Conservation (phyloP, 2,329 filamentous ascomycete genomes). For the Neofusicoccum kwambonambiense region DNA sequence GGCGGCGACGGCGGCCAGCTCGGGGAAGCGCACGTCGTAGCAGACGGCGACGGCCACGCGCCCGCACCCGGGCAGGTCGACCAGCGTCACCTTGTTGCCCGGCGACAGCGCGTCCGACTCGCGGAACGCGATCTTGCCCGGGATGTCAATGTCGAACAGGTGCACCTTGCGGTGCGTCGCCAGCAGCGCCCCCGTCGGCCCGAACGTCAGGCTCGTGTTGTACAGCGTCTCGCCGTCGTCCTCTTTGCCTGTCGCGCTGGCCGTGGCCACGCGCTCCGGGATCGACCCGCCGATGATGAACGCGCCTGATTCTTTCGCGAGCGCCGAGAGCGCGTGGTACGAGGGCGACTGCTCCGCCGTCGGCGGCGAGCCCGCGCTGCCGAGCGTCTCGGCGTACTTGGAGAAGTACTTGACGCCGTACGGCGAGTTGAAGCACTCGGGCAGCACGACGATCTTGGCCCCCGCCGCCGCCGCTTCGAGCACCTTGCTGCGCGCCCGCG, state of each 20-base stretch:
- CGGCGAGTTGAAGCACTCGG: conserved; percentile 98
- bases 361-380: conserved; percentile 66
- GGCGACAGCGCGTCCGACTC: conserved; percentile 87
- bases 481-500: conserved; percentile 77
- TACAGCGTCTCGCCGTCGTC: conserved; percentile 57
- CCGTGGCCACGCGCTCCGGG: conserved; percentile 66
- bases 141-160: conserved; percentile 97
- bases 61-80: conserved; percentile 87
- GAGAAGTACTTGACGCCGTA: conserved; percentile 93
- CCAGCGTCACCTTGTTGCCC: conserved; percentile 79
- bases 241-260: background rate
- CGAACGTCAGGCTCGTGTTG: conserved; percentile 87
- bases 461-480: conserved; percentile 73
- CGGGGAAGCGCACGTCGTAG: conserved; percentile 96
- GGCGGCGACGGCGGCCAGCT: conserved; percentile 85
- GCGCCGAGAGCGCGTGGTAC: conserved; percentile 69
- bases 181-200: conserved; percentile 73
- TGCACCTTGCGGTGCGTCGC: conserved; percentile 90
- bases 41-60: conserved; percentile 88
- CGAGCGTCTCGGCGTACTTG: conserved; percentile 84
- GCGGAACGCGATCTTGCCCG: conserved; percentile 86
- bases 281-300: conserved; percentile 92
- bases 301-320: conserved; percentile 74
- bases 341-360: background rate
- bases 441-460: conserved; percentile 84